These are phyloP conservation scores for Phialophora verrucosa DNA, from an alignment of 2,329 filamentous ascomycete species.

Conservation along the genomic window DNA sequence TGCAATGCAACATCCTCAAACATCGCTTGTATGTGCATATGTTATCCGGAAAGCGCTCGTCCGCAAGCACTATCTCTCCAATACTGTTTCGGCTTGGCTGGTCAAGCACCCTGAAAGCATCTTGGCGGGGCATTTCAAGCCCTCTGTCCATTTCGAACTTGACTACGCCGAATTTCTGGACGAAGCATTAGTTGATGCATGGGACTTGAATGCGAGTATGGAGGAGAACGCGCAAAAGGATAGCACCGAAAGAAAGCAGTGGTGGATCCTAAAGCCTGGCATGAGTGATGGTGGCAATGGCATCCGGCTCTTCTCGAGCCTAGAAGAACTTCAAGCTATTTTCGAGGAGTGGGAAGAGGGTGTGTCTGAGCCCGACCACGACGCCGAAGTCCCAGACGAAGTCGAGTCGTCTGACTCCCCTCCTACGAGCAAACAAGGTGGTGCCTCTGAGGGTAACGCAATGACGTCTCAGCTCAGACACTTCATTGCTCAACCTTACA, in stretches of 20 bases:
- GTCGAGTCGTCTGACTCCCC: constrained; percentile 37
- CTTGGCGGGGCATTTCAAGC: constrained; percentile 73
- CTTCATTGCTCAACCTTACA: constrained; percentile 95
- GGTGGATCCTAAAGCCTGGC: constrained; percentile 98
- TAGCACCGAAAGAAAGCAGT: constrained; percentile 63
- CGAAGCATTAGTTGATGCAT: constrained; percentile 87
- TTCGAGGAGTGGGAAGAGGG: constrained; percentile 90
- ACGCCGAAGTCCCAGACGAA: constrained; percentile 55
- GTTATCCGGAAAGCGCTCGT: constrained; percentile 96
- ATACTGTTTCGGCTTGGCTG: constrained; percentile 82
- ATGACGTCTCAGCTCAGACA: constrained; percentile 90
- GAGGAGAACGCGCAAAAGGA: constrained; percentile 64
- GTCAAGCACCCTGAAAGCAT: constrained; percentile 78
- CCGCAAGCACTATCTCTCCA: constrained; percentile 89
- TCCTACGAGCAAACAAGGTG: constrained; percentile 44
- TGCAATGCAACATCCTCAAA: constrained; percentile 65
- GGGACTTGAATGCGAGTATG: constrained; percentile 81
- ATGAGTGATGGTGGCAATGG: constrained; percentile 98
- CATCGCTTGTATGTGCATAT: constrained; percentile 82
- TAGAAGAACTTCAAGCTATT: constrained; percentile 80
- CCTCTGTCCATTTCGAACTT: constrained; percentile 85
- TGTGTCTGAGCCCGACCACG: constrained; percentile 69
- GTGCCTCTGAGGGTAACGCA: constrained; percentile 59
- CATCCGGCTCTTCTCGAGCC: constrained; percentile 84
- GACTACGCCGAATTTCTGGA: constrained; percentile 97